These are phyloP conservation scores for Chlorella sp. DNA, from an alignment of 139 green algal genomes.

Conservation along the genomic window DNA sequence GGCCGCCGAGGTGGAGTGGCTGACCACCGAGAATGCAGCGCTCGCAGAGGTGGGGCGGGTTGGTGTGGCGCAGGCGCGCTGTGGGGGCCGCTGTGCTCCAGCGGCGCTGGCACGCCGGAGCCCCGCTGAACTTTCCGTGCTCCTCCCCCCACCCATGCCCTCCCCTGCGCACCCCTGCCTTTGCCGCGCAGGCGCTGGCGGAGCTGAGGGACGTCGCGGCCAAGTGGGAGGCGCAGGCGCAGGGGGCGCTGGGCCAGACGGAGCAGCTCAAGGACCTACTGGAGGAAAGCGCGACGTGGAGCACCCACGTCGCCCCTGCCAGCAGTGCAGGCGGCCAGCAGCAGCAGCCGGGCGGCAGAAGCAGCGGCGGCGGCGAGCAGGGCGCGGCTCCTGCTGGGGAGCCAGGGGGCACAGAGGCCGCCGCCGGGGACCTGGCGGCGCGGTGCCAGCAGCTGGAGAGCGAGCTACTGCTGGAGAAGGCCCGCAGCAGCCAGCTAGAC, in stretches of 20 bases:
- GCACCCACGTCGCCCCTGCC: background rate
- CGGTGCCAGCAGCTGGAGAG: constrained; percentile 23
- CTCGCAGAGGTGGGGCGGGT: constrained; percentile 33
- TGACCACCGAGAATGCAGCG: constrained; percentile 46
- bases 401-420: background rate
- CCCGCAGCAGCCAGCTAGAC: constrained; percentile 18
- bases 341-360: background rate
- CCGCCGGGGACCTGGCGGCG: background rate
- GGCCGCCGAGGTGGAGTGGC: constrained; percentile 59
- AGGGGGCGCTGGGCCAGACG: constrained; percentile 52
- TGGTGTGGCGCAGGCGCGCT: background rate
- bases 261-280: constrained; percentile 71
- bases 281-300: constrained; percentile 68
- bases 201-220: constrained; percentile 1
- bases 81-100: background rate
- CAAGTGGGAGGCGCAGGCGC: constrained; percentile 62
- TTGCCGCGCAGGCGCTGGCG: background rate
- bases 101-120: background rate
- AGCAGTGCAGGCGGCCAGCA: background rate
- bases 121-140: background rate
- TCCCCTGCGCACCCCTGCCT: too few species aligned
- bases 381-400: background rate
- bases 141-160: background rate
- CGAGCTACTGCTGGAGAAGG: constrained; percentile 32
- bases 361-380: background rate